Base-by-base conservation (phyloP, 345 rosid genomes). In the Lepidium didymum region DNA sequence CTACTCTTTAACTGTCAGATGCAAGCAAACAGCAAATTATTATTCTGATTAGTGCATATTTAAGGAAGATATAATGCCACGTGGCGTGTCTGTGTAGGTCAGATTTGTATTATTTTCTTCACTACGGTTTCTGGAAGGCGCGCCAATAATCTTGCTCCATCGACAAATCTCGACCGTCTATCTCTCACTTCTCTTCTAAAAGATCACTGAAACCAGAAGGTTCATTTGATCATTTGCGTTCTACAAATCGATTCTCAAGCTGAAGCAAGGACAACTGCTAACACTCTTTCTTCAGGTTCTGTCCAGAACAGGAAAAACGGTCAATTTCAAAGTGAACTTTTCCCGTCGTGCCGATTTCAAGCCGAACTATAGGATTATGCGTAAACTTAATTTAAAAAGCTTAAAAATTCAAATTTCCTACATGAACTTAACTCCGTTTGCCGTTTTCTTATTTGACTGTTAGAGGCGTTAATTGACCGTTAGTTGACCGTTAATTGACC, bases 81-180 rank as follows among this genome's bases (percentile, higher is more conserved):
- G 56, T 62, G 69, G 46, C 37, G 27, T 62, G 21, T 15, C 5
- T 34, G 8, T 5, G 35, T 21, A 53, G 34, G 63, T 3, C 21
- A 7, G 54, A 1, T 43, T 53, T 44, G 56, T 43, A 70, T 53
- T 14, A 1, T 1, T 18, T 5, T 40, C 9, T 60, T 13, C 13
- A 8, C 0, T 19, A n/a, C 21, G 10, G 49, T 62, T 71, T 63
- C 76, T 38, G 36, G 76, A 72, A 64, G 43, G 19, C 59, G 76
- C 70, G 76, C 59, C 64, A 64, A 55, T 19, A 13, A 15, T 55
- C 60, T 29, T 0, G 36, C 25, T 31, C 7, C 18, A 9, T 50
- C 43, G 31, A 45, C 29, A 50, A 50, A 50, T 60, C 69, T 11
- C 10, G 49, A 63, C 56, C 76, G 57, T 71, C 9, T 47, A 45